phyloP scores from a whole-genome alignment of 2,329 filamentous ascomycete genomes.

The Cladosporium austrohemisphaericum region DNA sequence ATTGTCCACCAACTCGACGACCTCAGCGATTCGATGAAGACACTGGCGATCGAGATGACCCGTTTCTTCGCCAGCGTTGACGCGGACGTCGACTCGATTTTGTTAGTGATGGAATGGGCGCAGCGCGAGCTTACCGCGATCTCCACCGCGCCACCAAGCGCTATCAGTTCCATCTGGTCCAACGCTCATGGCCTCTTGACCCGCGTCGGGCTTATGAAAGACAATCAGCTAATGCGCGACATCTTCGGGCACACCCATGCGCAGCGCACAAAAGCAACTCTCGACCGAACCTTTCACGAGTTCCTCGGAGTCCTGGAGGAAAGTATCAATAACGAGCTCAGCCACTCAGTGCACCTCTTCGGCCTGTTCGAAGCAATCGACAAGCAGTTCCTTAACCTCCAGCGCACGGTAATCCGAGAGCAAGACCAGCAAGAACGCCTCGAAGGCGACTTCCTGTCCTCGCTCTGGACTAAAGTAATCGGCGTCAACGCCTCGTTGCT shows the following conservation, averaged over 20 bases:
- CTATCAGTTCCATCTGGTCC: slow-evolving; percentile 71
- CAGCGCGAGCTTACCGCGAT: slow-evolving; percentile 75
- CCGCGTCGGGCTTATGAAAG: slow-evolving; percentile 46
- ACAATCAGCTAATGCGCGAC: slow-evolving; percentile 55
- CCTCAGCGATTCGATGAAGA: slow-evolving; percentile 79
- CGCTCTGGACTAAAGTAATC: slow-evolving; percentile 80
- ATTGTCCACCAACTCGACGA: slow-evolving; percentile 84
- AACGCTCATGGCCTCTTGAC: slow-evolving; percentile 78
- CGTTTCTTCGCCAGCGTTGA: slow-evolving; percentile 92
- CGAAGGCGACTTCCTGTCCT: slow-evolving; percentile 76
- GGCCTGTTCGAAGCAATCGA: slow-evolving; percentile 90
- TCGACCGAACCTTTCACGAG: slow-evolving; percentile 84
- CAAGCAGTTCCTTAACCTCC: slow-evolving; percentile 82
- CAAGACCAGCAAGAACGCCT: slow-evolving; percentile 73
- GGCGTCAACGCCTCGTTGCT: slow-evolving; percentile 70
- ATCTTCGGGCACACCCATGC: slow-evolving; percentile 77
- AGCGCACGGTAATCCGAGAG: slow-evolving; percentile 80
- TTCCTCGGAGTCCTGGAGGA: slow-evolving; percentile 86
- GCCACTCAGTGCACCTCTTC: slow-evolving; percentile 75
- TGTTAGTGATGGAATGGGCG: slow-evolving; percentile 96
- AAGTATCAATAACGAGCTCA: slow-evolving; percentile 78
- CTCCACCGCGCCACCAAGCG: slow-evolving; percentile 57
- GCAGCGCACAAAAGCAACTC: slow-evolving; percentile 73
- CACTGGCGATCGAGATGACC: slow-evolving; percentile 77
- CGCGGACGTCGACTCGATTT: slow-evolving; percentile 85